Evolutionary conservation across 2,329 filamentous ascomycete species (phyloP).

Genomic region (Pyrenophora seminiperda): DNA sequence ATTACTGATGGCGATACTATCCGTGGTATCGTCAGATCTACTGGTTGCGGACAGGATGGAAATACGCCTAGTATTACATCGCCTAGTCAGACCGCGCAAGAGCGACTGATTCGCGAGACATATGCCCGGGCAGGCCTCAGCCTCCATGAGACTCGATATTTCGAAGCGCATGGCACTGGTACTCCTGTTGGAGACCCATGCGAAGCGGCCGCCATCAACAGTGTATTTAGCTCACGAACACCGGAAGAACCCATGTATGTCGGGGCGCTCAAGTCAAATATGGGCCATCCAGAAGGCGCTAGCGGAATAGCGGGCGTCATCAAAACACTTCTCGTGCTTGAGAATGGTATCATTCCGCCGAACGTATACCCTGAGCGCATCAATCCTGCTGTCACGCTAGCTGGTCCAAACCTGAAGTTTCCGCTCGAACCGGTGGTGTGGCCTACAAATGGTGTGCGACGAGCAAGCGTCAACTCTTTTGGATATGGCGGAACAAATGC

Average conservation of each 20-base stretch:
- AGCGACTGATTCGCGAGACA: constrained; percentile 30
- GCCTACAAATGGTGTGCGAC: constrained; percentile 15
- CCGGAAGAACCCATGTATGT: constrained; percentile 14
- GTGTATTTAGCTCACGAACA: constrained; percentile 22
- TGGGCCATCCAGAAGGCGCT: constrained; percentile 50
- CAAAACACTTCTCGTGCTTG: constrained; percentile 48
- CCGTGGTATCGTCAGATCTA: constrained; percentile 35
- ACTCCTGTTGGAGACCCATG: constrained; percentile 53
- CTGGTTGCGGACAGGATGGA: constrained; percentile 29
- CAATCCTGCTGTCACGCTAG: constrained; percentile 28
- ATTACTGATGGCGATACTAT: constrained; percentile 34
- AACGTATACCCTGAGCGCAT: constrained; percentile 25
- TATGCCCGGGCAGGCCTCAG: constrained; percentile 48
- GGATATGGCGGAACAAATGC: constrained; percentile 35
- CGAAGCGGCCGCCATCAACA: constrained; percentile 24
- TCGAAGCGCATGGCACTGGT: constrained; percentile 49
- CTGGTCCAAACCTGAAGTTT: constrained; percentile 16
- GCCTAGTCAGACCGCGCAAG: constrained; percentile 53
- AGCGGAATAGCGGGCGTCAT: constrained; percentile 46
- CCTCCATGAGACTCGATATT: constrained; percentile 28
- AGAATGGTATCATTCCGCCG: constrained; percentile 33
- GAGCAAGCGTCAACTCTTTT: constrained; percentile 36
- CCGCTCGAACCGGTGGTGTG: constrained; percentile 14
- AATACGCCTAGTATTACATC: constrained; percentile 25
- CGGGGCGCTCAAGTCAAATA: constrained; percentile 34